Evolutionary conservation across 768 basidiomycete species (phyloP), one percentile per base, ranked within the genome.

Genomic region (Panus rudis): DNA sequence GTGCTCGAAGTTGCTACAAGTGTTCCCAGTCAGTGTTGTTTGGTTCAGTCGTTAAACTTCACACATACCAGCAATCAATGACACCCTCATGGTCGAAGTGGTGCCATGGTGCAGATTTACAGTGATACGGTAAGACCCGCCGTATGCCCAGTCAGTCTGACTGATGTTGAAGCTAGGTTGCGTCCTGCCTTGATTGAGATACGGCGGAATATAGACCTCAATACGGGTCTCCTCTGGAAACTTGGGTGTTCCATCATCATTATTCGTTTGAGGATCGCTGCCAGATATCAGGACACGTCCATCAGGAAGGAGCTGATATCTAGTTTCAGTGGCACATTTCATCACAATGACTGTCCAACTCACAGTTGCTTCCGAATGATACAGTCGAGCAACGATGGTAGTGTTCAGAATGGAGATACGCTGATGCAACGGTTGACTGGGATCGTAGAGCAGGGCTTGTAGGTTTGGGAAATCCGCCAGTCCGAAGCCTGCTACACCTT

Each of bases 131-230:
- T 78, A 77, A n/a, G 59, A 58, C 10, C 71, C 69, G 0, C 75
- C 70, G 22, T 81, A 78, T 0, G 52, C 59, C 84, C 84, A 88
- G 54, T 90, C 85, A 10, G 69, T 75, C 44, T 67, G 57, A 0
- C 69, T 50, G 33, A 85, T 68, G 17, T 69, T 77, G 58, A 79
- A 84, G 32, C 61, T 66, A 0, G 85, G 92, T 45, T 82, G 84
- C 4, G 50, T 58, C 48, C 71, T 63, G 8, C 84, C 84, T 49
- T 74, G 63, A 48, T 64, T 78, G 47, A 90, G 73, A 62, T 94
- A 97, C 13, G 86, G 88, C 5, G 94, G 94, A 53, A 86, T 75
- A 65, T 94, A 96, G 21, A 83, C 79, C 58, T 84, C 72, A 50
- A 73, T 74, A 11, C 90, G 75, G 63, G 88, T 82, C 57, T 93